A percentile compares a stretch with the other conserved stretches of the same genome.
Evolutionary conservation across 495 filamentous ascomycete genomes (phyloP).

Genomic region (Tuber microsphaerosporum): DNA sequence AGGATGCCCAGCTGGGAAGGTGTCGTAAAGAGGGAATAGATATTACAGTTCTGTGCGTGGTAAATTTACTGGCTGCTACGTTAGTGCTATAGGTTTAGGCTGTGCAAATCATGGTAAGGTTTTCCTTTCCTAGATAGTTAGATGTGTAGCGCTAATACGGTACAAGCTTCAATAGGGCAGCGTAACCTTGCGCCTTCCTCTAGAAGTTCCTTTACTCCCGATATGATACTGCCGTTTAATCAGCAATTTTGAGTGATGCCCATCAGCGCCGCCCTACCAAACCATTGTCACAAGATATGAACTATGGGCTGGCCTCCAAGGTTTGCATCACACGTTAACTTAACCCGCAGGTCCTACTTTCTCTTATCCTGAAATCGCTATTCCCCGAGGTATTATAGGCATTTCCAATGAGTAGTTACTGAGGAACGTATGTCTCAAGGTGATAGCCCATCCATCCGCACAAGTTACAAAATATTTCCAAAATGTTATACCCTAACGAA

Average conservation of each 20-base stretch:
- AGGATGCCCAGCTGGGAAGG: background rate
- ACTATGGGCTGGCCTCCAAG: background rate
- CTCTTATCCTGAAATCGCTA: background rate
- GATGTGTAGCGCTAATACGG: background rate
- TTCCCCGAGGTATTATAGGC: background rate
- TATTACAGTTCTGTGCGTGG: background rate
- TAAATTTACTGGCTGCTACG: background rate
- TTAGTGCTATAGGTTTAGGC: background rate
- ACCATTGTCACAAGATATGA: background rate
- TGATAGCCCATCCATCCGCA: background rate
- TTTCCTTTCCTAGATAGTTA: background rate
- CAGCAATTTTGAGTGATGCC: background rate
- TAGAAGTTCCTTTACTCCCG: background rate
- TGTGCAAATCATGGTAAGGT: background rate
- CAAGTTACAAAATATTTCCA: background rate
- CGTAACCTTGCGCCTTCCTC: background rate
- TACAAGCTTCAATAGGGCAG: background rate
- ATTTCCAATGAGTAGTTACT: background rate
- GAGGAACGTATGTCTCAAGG: background rate
- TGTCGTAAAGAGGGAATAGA: background rate
- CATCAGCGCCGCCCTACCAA: background rate
- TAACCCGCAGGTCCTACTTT: background rate
- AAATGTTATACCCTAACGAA: background rate
- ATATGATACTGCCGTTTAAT: background rate
- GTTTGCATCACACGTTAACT: background rate